Conservation (phyloP, 257 asterid species). For the Fraxinus americana region DNA sequence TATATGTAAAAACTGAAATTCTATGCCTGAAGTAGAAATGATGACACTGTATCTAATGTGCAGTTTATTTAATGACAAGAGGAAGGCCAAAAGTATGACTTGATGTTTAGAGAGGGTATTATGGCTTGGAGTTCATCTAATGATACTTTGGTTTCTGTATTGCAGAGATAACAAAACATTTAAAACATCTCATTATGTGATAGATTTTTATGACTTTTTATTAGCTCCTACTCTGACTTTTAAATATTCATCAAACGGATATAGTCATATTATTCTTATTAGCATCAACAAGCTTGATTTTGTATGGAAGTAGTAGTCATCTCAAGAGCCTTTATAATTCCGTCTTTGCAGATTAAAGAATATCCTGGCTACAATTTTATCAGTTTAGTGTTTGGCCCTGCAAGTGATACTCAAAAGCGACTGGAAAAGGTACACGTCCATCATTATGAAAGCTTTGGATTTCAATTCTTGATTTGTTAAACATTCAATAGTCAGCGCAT, state of each 20-base stretch:
- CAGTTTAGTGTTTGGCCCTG: slow-evolving; percentile 67
- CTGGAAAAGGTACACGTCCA: slow-evolving; percentile 72
- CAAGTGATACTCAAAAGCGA: slow-evolving; percentile 71
- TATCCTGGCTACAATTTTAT: slow-evolving; percentile 66
- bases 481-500: slow-evolving; percentile 1
- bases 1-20: background rate
- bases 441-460: slow-evolving; percentile 6
- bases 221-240: background rate
- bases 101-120: background rate
- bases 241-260: no score
- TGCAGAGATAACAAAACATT: background rate
- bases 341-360: slow-evolving; percentile 70
- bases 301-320: slow-evolving; percentile 16
- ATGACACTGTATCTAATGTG: background rate
- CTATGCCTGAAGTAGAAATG: background rate
- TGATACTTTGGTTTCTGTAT: background rate
- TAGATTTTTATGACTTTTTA: background rate
- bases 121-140: background rate
- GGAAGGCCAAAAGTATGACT: background rate
- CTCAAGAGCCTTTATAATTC: slow-evolving; percentile 27
- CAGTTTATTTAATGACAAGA: background rate
- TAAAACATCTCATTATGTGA: slow-evolving; percentile 1
- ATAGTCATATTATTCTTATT: background rate
- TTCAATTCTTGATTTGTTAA: slow-evolving; percentile 23
- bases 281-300: slow-evolving; percentile 7